phyloP scores from a whole-genome alignment of 2,329 filamentous ascomycete species.

The Cladosporium colombiae region DNA sequence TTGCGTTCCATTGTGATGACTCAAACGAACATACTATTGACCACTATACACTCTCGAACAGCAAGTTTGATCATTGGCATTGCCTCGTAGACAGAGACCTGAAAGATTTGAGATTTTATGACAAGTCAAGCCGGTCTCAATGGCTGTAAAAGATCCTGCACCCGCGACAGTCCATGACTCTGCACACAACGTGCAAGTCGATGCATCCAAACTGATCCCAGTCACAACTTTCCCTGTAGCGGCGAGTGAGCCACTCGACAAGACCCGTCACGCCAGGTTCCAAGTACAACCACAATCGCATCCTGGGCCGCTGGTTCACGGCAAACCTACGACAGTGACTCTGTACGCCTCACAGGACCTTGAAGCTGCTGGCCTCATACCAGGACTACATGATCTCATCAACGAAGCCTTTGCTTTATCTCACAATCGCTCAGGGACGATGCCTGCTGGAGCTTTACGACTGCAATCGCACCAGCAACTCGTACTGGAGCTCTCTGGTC shows the following conservation, averaged over 20 bases:
- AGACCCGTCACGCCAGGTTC: background rate
- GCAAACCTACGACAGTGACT: conserved; percentile 22
- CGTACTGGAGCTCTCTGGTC: conserved; percentile 18
- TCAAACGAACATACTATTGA: background rate
- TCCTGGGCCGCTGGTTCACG: conserved; percentile 22
- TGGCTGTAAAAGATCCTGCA: background rate
- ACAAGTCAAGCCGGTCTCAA: background rate
- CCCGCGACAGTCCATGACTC: background rate
- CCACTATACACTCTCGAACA: background rate
- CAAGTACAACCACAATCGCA: background rate
- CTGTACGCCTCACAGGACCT: conserved; percentile 24
- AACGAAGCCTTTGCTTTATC: conserved; percentile 22
- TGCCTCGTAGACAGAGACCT: background rate
- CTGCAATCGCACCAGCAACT: conserved; percentile 17
- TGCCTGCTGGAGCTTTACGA: background rate
- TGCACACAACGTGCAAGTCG: background rate
- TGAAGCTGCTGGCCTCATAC: conserved; percentile 12
- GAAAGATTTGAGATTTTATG: background rate
- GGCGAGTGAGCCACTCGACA: background rate
- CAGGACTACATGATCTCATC: conserved; percentile 21
- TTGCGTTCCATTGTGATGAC: no score
- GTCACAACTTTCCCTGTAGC: background rate
- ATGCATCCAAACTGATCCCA: background rate
- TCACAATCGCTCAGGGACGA: background rate
- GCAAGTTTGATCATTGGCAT: background rate